These are phyloP conservation scores for Excoecaria agallocha DNA, from an alignment of 345 rosid species.

Conservation along the genomic window DNA sequence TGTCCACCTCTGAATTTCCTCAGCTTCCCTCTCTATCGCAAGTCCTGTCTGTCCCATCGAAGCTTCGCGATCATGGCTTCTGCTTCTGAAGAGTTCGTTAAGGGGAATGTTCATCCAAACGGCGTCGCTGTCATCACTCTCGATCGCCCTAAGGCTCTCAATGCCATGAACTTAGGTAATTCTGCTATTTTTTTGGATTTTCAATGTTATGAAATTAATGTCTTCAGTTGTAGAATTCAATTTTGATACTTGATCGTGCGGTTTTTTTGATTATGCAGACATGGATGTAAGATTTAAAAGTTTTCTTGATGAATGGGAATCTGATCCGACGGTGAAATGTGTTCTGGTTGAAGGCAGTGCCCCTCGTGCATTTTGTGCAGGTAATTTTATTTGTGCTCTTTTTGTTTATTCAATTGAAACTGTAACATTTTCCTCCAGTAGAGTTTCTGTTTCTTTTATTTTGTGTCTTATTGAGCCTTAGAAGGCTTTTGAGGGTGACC, in stretches of 20 bases:
- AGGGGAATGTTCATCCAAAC: slow-evolving; percentile 64
- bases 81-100: slow-evolving; percentile 36
- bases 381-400: slow-evolving; percentile 27
- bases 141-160: slow-evolving; percentile 91
- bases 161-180: slow-evolving; percentile 88
- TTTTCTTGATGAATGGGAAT: slow-evolving; percentile 87
- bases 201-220: neutral
- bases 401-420: neutral
- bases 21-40: too few relatives aligned
- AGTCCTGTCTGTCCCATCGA: too few relatives aligned
- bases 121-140: slow-evolving; percentile 94
- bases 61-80: too few relatives aligned
- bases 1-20: too few relatives aligned
- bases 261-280: slow-evolving; percentile 36
- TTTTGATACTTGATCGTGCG: neutral
- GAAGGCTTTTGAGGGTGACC: slow-evolving; percentile 41
- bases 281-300: slow-evolving; percentile 74
- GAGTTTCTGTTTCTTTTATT: neutral
- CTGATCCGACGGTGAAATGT: slow-evolving; percentile 70
- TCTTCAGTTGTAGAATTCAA: neutral
- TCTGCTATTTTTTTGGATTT: neutral
- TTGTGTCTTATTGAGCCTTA: slow-evolving; percentile 16
- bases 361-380: slow-evolving; percentile 85
- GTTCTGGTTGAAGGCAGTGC: slow-evolving; percentile 73
- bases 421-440: neutral